Base-by-base conservation (phyloP, 1,139 yeast species). In the Geotrichum citri-aurantii region DNA sequence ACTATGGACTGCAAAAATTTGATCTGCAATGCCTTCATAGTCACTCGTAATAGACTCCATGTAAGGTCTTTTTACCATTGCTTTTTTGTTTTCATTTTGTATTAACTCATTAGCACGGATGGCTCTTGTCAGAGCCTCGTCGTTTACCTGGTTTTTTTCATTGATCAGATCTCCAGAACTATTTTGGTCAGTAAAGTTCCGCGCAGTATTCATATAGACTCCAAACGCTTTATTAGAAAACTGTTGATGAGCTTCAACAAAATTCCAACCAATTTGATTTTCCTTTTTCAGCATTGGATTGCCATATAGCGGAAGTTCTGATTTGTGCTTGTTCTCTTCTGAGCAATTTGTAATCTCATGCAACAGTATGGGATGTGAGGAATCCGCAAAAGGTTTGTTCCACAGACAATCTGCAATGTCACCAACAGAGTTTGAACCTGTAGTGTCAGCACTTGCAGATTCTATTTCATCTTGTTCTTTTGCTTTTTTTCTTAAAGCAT, bases 381-480 rank as follows among this genome's bases (percentile, higher is more conserved):
- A 48, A 11, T 29, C 37, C n/a, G 33, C 50, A 24, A 4, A 24
- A 12, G 33, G 11, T 11, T 23, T 24, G 23, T 48, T 48, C 54
- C 54, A 51, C 7, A 51, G 23, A 40, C 10, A 40, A 14, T 51
- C 54, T 12, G 54, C 54, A n/a, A 51, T 11, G 6, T 33, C 54
- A 17, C 42, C 54, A 11, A 11, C 3, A n/a, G 37, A 26, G 3
- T 14, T 12, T 50, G 53, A 50, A 14, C 10, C 42, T 33, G 17
- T 8, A 1, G 48, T 21, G 33, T 17, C 14, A n/a, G 5, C 14
- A n/a, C 19, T 37, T 17, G 3, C 19, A 3, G 10, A 14, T n/a
- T 37, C 21, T 37, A 12, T 7, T 12, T n/a, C 10, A 14, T 37
- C 17, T 37, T n/a, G n/a, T n/a, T 37, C 42, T 37, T n/a, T 37